Conservation (phyloP, 2,329 filamentous ascomycete genomes). For the Fusarium nisikadoi region DNA sequence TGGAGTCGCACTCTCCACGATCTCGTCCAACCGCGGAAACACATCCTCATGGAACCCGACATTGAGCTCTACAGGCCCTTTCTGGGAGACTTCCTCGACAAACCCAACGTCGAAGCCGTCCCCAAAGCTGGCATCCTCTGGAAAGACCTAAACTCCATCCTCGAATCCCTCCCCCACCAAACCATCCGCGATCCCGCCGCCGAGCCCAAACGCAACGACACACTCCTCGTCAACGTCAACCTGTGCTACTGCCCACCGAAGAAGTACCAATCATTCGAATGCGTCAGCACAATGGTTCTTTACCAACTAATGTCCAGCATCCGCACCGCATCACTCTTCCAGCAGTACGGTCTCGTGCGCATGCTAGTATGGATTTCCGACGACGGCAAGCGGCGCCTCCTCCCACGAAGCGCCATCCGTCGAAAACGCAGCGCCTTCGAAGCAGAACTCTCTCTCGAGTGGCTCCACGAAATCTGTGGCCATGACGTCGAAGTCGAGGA, state of each 20-base stretch:
- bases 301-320: conserved; percentile 71
- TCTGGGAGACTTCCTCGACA: conserved; percentile 66
- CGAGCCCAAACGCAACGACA: conserved; percentile 70
- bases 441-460: conserved; percentile 69
- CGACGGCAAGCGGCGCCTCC: conserved; percentile 64
- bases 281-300: conserved; percentile 66
- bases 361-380: conserved; percentile 79
- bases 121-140: conserved; percentile 69
- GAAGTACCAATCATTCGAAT: conserved; percentile 62
- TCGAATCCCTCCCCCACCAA: conserved; percentile 67
- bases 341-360: conserved; percentile 81
- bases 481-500: conserved; percentile 46
- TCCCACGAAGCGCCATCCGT: conserved; percentile 68
- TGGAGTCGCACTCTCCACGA: conserved; percentile 84
- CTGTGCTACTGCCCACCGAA: conserved; percentile 65
- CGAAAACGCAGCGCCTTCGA: conserved; percentile 69
- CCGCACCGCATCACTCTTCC: conserved; percentile 69
- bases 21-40: conserved; percentile 78
- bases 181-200: conserved; percentile 50
- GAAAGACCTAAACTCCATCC: conserved; percentile 65
- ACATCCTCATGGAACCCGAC: conserved; percentile 84
- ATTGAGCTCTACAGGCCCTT: conserved; percentile 66
- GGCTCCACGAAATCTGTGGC: conserved; percentile 67
- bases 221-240: conserved; percentile 78
- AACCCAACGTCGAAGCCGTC: conserved; percentile 61